Conservation (phyloP, 116 monocot genomes). For the Cymodocea nodosa region DNA sequence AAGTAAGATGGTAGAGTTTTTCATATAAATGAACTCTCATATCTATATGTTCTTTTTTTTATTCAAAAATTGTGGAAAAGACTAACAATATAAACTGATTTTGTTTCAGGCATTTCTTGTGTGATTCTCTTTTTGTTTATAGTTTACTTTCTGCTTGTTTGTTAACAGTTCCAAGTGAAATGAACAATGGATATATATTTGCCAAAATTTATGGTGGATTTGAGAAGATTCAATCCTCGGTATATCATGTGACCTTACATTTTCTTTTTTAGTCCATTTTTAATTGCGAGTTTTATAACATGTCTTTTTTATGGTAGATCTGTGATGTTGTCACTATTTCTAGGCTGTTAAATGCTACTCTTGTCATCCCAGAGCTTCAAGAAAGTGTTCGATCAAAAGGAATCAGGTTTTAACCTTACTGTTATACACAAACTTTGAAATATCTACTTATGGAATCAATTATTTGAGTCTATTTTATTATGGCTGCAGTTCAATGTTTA, state of each 20-base stretch:
- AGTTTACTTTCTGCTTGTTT: neutral
- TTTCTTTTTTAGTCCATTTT: constrained; percentile 1
- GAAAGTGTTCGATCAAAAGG: constrained; percentile 75
- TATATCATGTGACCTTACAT: constrained; percentile 15
- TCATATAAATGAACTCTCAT: no score
- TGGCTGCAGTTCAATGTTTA: constrained; percentile 60
- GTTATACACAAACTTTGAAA: neutral
- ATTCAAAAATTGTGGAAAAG: no score
- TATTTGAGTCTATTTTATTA: neutral
- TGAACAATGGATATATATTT: constrained; percentile 74
- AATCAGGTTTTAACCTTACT: constrained; percentile 46
- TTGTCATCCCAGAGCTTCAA: constrained; percentile 89
- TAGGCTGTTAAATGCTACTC: constrained; percentile 86
- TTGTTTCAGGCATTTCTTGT: no score
- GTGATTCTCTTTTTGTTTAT: neutral
- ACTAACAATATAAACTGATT: no score
- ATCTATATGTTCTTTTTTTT: no score
- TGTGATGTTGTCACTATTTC: constrained; percentile 86
- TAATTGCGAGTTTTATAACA: constrained; percentile 8
- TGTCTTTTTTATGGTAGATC: constrained; percentile 44
- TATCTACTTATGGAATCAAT: neutral
- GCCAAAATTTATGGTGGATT: constrained; percentile 92
- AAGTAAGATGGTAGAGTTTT: no score
- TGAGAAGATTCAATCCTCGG: constrained; percentile 82
- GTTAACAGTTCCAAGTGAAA: constrained; percentile 42